These are phyloP conservation scores for Climacium dendroides DNA, from an alignment of 225 moss, liverwort and hornwort genomes.

Conservation along the genomic window DNA sequence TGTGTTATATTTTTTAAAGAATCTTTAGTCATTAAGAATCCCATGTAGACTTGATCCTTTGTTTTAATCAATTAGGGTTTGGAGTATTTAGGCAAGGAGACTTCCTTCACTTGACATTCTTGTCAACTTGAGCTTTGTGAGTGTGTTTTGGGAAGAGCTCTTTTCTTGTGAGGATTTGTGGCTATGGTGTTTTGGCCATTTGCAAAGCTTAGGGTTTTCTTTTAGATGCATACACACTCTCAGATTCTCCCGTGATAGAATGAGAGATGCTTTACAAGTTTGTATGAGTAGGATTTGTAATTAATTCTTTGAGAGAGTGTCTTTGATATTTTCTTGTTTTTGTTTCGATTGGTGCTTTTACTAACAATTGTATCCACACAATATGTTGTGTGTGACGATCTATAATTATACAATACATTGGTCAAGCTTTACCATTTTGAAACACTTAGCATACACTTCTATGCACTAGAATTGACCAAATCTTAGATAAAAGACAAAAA, in stretches of 20 bases:
- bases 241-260: fast-evolving
- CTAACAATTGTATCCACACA: fast-evolving
- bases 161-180: not conserved
- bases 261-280: not conserved
- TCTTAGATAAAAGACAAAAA: not conserved
- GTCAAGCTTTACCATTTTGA: not conserved
- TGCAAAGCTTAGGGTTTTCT: not conserved
- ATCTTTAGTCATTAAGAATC: not conserved
- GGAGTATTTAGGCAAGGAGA: no score
- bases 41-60: fast-evolving
- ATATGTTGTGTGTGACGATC: fast-evolving
- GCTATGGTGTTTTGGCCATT: fast-evolving
- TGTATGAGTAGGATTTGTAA: not conserved
- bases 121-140: fast-evolving
- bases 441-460: not conserved
- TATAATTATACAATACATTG: not conserved
- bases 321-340: not conserved
- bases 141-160: fast-evolving
- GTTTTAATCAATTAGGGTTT: fast-evolving
- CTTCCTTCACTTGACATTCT: not conserved
- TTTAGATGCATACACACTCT: fast-evolving
- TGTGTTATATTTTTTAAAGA: fast-evolving
- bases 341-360: not conserved
- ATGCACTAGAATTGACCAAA: not conserved
- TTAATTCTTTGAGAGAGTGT: not conserved